Conservation (phyloP, 345 rosid genomes). For the Nephelium lappaceum region DNA sequence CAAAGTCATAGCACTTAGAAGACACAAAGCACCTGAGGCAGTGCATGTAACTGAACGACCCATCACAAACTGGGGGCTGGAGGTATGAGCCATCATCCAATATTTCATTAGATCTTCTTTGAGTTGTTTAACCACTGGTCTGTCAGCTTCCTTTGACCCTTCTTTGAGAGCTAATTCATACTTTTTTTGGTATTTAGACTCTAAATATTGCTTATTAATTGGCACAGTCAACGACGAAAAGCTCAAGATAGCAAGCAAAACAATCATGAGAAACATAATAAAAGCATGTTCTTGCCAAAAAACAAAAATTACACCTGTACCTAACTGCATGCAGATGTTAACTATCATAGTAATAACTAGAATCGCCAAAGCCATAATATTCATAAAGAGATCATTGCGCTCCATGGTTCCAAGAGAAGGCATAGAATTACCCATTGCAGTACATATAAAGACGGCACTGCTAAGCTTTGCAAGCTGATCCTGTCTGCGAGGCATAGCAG, state of each 20-base stretch:
- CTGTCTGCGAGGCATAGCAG: conserved; percentile 77
- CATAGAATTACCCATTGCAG: conserved; percentile 80
- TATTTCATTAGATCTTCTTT: conserved; percentile 59
- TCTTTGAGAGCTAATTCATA: conserved; percentile 57
- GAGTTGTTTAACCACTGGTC: conserved; percentile 38
- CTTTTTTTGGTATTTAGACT: conserved; percentile 60
- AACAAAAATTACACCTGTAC: conserved; percentile 71
- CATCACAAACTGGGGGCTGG: conserved; percentile 83
- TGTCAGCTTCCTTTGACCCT: conserved; percentile 39
- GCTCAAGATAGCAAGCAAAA: conserved; percentile 54
- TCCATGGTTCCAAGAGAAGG: conserved; percentile 86
- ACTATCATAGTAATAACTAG: conserved; percentile 71
- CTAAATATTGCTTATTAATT: conserved; percentile 49
- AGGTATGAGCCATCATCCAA: conserved; percentile 94
- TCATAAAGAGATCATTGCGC: conserved; percentile 49
- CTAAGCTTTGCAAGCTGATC: conserved; percentile 93
- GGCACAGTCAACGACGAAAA: conserved; percentile 68
- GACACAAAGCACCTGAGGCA: conserved; percentile 80
- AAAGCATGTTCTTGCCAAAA: conserved; percentile 63
- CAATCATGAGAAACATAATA: conserved; percentile 57
- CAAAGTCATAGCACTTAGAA: conserved; percentile 54
- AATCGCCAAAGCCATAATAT: conserved; percentile 69
- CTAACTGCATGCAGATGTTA: conserved; percentile 74
- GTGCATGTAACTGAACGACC: conserved; percentile 80
- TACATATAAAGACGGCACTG: conserved; percentile 73